Base-by-base conservation (phyloP, 225 moss, liverwort and hornwort species). In the Neckera pumila region DNA sequence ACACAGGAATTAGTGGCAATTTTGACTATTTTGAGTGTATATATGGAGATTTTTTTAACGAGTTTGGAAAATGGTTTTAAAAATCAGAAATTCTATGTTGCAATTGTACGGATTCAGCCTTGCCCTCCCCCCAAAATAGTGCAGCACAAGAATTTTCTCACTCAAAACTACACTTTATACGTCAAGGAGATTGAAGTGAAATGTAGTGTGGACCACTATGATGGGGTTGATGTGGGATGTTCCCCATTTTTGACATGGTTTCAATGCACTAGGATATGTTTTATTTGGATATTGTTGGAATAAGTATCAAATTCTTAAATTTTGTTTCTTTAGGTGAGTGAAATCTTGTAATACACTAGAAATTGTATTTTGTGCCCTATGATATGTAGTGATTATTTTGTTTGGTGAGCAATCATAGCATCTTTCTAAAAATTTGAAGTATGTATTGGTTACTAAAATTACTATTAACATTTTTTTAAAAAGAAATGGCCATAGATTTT, bases 401-500 rank as follows among this genome's bases (percentile, higher is more conserved):
- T 75, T 70, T 51, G 20, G 12, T 3, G 3, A 3, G 33, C 31
- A 76, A 76, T 51, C 2, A 19, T 33, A 76, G 33, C 31, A 49
- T 51, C 21, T 76, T 33, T 13, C 4, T 3, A 12, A 19, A 76
- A 27, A 21, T 49, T 7, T 12, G 33, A 5, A 19, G 3, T 49
- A 31, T 33, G 8, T 18, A 19, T 76, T 7, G 16, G 3, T 49
- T 13, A 20, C 20, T 49, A 21, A 49, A 49, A 3, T 76, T 49
- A 21, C 8, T 76, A 20, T 21, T 12, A 51, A 21, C 4, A 33
- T 21, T 13, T 33, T 75, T 43, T 2, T 33, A 11, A 45, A 31
- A 19, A 8, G 0, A n/a, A 71, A 15, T 42, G 9, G 16, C 2
- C 1, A 27, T 0, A 43, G 0, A 8, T 43, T 72, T 72, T 27